Base-by-base conservation (phyloP, 495 filamentous ascomycete genomes). In the Neurospora discreta region DNA sequence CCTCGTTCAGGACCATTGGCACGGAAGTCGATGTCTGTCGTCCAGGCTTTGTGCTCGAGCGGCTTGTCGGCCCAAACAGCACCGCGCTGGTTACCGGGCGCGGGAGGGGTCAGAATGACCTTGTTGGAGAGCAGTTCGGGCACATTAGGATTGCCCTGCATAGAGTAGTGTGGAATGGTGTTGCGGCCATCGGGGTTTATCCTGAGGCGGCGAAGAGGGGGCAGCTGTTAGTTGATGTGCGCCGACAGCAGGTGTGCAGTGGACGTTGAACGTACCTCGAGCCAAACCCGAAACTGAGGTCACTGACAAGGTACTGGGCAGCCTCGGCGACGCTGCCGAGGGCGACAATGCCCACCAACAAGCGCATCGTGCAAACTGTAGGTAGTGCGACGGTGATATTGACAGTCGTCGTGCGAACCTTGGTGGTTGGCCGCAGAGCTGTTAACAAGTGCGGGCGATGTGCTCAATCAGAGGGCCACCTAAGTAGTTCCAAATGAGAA, bases 121-220 rank as follows among this genome's bases (percentile, higher is more conserved):
- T 94, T 93, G 83, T 98, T 93, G 65, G 93, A 96, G 73, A 98
- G 87, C 75, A 97, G 78, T 75, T 92, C 85, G 69, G 95, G 91
- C 7, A 82, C 78, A 76, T 89, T 85, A 71, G 91, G 91, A 44
- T 89, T 89, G 77, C 94, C 93, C 68, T 87, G 86, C 44, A 94
- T 81, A 70, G 86, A 81, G 85, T 90, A 97, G 71, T 84, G 79
- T 70, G 83, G 83, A 10, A 85, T 78, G 71, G 68, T 69, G 71
- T 69, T 75, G 30, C 73, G 73, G 70, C 74, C 83, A 72, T 78
- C 80, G 73, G 77, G 81, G 65, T 79, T 80, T 81, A 86, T 82
- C 74, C 84, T 84, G 72, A 69, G 20, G 3, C 36, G 26, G 39
- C 46, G 33, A 52, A 60, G 46, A 70, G 16, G 46, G 13, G 71